Conservation (phyloP, 495 filamentous ascomycete genomes). For the Wilcoxina mikolae region DNA sequence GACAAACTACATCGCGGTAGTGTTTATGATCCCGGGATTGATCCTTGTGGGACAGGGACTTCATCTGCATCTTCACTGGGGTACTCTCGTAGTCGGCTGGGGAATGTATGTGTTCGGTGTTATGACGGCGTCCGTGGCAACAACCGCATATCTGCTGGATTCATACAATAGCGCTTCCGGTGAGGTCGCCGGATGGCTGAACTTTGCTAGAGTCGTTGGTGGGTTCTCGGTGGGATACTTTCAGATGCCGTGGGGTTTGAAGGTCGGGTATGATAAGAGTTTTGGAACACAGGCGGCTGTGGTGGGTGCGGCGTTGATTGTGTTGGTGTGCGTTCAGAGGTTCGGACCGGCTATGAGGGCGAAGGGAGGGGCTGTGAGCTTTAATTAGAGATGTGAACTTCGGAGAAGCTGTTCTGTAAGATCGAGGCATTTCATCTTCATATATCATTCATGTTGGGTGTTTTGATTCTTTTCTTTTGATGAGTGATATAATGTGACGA, state of each 20-base stretch:
- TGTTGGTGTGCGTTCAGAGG: slow-evolving; percentile 7
- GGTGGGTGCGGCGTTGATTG: slow-evolving; percentile 2
- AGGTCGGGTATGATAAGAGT: slow-evolving; percentile 16
- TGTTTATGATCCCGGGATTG: slow-evolving; percentile 11
- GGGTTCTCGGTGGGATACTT: slow-evolving; percentile 20
- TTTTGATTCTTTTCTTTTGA: no score
- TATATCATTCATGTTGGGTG: no score
- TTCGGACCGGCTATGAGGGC: slow-evolving; percentile 8
- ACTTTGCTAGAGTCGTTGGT: slow-evolving; percentile 22
- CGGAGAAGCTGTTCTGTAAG: no score
- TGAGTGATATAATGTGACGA: no score
- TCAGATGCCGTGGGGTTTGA: slow-evolving; percentile 16
- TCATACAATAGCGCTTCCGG: slow-evolving; percentile 18
- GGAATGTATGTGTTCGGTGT: slow-evolving; percentile 18
- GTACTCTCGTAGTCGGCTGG: slow-evolving; percentile 19
- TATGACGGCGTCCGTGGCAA: slow-evolving; percentile 23
- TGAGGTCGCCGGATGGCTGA: slow-evolving; percentile 19
- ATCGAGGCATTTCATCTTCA: no score
- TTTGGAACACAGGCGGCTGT: slow-evolving; percentile 30
- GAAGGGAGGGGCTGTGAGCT: slow-evolving; percentile 6
- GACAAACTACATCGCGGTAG: slow-evolving; percentile 15
- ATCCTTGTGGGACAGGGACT: slow-evolving; percentile 14
- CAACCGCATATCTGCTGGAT: slow-evolving; percentile 20
- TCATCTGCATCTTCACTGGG: slow-evolving; percentile 15
- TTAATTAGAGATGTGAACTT: no score